phyloP scores from a whole-genome alignment of 164 flowering plant species.

The Dillenia turbinata region DNA sequence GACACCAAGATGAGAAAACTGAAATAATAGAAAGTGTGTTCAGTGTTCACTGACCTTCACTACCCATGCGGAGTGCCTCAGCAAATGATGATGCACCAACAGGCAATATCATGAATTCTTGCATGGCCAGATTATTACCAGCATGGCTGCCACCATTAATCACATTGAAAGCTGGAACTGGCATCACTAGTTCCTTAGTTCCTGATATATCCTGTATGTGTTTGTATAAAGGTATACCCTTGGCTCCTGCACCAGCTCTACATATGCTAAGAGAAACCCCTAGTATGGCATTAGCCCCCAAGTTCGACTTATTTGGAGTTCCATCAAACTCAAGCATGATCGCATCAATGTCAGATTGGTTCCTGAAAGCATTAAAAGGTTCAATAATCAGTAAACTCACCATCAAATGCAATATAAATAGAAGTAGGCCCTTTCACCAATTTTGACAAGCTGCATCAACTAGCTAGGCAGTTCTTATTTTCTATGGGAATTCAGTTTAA shows the following conservation, averaged over 20 bases:
- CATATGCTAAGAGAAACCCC: constrained; percentile 92
- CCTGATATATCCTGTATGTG: constrained; percentile 89
- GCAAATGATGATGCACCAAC: constrained; percentile 88
- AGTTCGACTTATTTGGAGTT: constrained; percentile 82
- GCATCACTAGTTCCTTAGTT: constrained; percentile 94
- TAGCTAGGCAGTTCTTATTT: no score
- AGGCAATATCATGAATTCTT: constrained; percentile 96
- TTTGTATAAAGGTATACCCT: constrained; percentile 81
- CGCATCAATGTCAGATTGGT: constrained; percentile 82
- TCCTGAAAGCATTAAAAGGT: constrained; percentile 26
- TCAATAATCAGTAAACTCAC: neutral
- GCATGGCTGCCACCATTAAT: constrained; percentile 99
- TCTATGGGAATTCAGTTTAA: no score
- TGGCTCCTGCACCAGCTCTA: constrained; percentile 97
- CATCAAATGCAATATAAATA: neutral
- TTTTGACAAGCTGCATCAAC: no score
- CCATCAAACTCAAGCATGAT: constrained; percentile 93
- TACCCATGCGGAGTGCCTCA: constrained; percentile 95
- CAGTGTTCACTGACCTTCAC: constrained; percentile 60
- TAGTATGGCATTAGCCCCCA: constrained; percentile 93
- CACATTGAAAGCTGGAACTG: constrained; percentile 97
- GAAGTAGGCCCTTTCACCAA: neutral
- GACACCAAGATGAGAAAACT: no score
- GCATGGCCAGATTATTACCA: constrained; percentile 95
- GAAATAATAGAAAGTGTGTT: no score